phyloP scores from a whole-genome alignment of 345 rosid genomes.

The Acer saccharum region DNA sequence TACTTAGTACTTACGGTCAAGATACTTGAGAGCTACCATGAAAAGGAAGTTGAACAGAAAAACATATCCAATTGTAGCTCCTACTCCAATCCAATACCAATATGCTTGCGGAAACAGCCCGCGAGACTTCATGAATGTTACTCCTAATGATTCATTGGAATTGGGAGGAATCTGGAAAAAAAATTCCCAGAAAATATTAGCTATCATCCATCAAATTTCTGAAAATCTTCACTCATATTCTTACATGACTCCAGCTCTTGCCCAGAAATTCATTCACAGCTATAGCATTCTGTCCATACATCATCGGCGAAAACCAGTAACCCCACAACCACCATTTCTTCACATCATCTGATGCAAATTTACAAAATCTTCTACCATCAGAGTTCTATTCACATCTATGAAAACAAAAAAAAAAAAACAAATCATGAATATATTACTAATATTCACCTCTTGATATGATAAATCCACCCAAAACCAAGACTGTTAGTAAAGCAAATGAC shows the following conservation, averaged over 20 bases:
- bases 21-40: constrained; percentile 62
- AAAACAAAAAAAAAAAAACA: neutral
- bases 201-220: neutral
- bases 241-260: constrained; percentile 60
- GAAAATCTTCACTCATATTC: neutral
- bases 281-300: constrained; percentile 62
- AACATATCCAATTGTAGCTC: constrained; percentile 60
- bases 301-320: constrained; percentile 68
- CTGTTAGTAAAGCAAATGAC: constrained; percentile 47
- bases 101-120: constrained; percentile 67
- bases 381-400: constrained; percentile 3
- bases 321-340: constrained; percentile 77
- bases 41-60: constrained; percentile 68
- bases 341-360: constrained; percentile 40
- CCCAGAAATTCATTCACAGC: constrained; percentile 72
- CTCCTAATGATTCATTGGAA: constrained; percentile 73
- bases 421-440: neutral
- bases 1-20: constrained; percentile 57
- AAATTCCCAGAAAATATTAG: neutral
- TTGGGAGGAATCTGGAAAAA: constrained; percentile 47
- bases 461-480: constrained; percentile 64
- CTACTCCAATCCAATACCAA: constrained; percentile 94
- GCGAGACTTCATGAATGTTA: constrained; percentile 56
- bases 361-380: constrained; percentile 14
- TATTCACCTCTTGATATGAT: constrained; percentile 53